Evolutionary conservation across 345 rosid genomes (phyloP), one percentile per base, ranked within the genome.

Genomic region (Moringa oleifera): DNA sequence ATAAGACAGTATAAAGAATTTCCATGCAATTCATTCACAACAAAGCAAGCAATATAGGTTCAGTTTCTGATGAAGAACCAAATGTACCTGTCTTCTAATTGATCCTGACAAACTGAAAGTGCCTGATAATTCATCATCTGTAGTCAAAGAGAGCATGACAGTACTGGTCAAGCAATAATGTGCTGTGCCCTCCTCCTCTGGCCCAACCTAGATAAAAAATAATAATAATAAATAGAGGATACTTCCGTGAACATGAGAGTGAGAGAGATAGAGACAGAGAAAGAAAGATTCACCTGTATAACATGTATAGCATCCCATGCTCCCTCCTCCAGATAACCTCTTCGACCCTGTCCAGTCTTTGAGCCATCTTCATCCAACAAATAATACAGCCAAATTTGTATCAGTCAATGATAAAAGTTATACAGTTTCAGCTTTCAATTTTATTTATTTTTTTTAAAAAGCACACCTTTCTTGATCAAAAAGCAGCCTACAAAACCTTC

Each of bases 251-350:
- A n/a, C 41, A 41, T 28, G 24, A 31, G 52, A 64, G 37, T 22
- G 7, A 66, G 28, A 49, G n/a, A 23, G 53, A 45, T 25, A 9
- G 37, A 19, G 21, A 19, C 12, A 9, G n/a, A 22, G 55, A 18
- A 25, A 20, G 10, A 19, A 25, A 18, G 63, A 58, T 23, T 52
- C 57, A 86, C 99, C 91, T 94, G 85, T 71, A 94, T 83, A 56
- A 88, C 99, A 79, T 94, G 97, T 73, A 94, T 84, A 58, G 97
- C 94, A 77, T 90, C 99, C 99, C 99, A 94, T 2, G 96, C 85
- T 58, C 99, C 99, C 82, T 90, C 97, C 59, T 94, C 96, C 66
- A 94, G 77, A 77, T 80, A 88, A 66, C 96, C 96, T 67, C 97
- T 86, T 71, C 89, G 78, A 24, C 98, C 99, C n/a, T 90, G 96